These are phyloP conservation scores for Whalleya microplaca DNA, from an alignment of 2,329 filamentous ascomycete species.

Conservation along the genomic window DNA sequence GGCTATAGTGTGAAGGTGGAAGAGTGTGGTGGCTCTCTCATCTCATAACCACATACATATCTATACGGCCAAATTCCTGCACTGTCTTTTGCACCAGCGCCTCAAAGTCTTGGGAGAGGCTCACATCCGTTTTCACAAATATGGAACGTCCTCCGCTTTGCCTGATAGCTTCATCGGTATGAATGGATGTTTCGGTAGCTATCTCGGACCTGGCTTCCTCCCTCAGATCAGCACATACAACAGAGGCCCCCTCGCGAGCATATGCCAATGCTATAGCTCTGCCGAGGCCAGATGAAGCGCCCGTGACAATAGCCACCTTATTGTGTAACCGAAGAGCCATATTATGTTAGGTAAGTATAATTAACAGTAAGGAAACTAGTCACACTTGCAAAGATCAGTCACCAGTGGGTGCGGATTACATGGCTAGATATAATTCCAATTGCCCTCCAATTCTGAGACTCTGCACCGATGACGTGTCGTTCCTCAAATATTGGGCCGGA, in stretches of 20 bases:
- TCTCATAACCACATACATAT: slow-evolving; percentile 42
- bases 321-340: slow-evolving; percentile 31
- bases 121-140: slow-evolving; percentile 50
- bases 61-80: slow-evolving; percentile 43
- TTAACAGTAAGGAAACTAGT: not conserved
- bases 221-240: slow-evolving; percentile 48
- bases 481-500: no score
- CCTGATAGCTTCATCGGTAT: slow-evolving; percentile 45
- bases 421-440: no score
- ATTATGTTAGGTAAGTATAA: not conserved
- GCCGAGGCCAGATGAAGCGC: slow-evolving; percentile 50
- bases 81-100: slow-evolving; percentile 41
- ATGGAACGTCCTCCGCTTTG: slow-evolving; percentile 40
- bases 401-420: no score
- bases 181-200: slow-evolving; percentile 30
- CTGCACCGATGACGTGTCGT: no score
- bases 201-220: slow-evolving; percentile 31
- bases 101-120: slow-evolving; percentile 40
- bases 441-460: no score
- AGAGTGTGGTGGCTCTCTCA: no score
- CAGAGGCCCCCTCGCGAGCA: slow-evolving; percentile 43
- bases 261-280: slow-evolving; percentile 49
- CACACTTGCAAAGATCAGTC: no score
- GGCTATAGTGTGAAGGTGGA: no score
- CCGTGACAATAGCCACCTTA: slow-evolving; percentile 48